Base-by-base conservation (phyloP, 2,329 filamentous ascomycete genomes). In the Apiospora hydei region DNA sequence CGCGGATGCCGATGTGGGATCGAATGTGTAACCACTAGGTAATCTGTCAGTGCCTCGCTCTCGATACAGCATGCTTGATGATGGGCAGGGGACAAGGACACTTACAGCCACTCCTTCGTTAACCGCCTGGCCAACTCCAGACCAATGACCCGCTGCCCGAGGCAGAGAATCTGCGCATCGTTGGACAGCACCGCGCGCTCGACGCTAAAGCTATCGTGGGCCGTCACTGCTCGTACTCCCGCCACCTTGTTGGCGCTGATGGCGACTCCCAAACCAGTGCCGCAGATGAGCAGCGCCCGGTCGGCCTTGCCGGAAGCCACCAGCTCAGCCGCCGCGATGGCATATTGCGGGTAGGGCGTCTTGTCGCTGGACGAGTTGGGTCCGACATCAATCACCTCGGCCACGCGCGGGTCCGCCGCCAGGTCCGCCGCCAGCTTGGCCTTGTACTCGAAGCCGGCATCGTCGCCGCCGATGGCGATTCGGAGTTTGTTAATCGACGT, bases 211-310 rank as follows among this genome's bases (percentile, higher is more conserved):
- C 90, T 91, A 80, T 96, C 94, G 81, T 96, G 94, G 1, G 94
- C 94, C 5, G 93, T 96, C 24, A 96, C 94, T 18, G 94, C 94
- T 26, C 94, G 86, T 74, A 96, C 89, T 7, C 93, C 93, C 68
- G 90, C 90, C 73, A 96, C 90, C 82, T 96, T 96, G 87, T 96
- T 96, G 75, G 94, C 94, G 21, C 89, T 85, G 78, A 96, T 96
- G 76, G 94, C 93, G 8, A 96, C 94, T 24, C 94, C 94, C 6
- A 96, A 87, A 0, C 94, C 94, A 0, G 94, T 96, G 5, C 94
- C 93, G 83, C 94, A 96, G 83, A 96, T 93, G 43, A 94, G 83
- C 43, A 96, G 85, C 0, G 93, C 93, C 69, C 94, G 91, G 82
- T 96, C 93, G 69, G 89, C 91, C 77, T 89, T 84, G 46, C 90